Percentiles rank a stretch among this genome's conserved stretches.
phyloP scores from a whole-genome alignment of 495 filamentous ascomycete species.

The Pseudoneurospora amorphoporcata region DNA sequence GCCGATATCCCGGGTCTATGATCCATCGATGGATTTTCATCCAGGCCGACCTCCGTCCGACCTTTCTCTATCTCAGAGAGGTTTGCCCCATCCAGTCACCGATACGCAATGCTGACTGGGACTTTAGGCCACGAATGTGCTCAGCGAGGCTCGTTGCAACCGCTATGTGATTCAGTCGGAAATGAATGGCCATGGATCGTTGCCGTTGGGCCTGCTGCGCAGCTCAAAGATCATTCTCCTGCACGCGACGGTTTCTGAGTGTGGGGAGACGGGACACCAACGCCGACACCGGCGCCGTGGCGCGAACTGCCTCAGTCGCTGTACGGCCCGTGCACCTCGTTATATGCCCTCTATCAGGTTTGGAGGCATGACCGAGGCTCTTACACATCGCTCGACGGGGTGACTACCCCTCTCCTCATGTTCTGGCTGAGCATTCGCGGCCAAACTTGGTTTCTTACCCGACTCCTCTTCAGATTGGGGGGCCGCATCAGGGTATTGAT shows the following conservation, averaged over 20 bases:
- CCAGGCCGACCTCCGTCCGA: neutral
- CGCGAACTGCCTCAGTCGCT: neutral
- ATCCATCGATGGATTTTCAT: neutral
- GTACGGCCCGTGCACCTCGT: neutral
- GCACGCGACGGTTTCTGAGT: neutral
- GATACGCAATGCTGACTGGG: neutral
- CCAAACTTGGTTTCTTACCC: neutral
- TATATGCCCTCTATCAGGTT: neutral
- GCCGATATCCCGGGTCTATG: neutral
- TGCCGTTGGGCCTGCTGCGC: neutral
- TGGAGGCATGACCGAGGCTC: neutral
- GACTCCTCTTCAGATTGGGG: neutral
- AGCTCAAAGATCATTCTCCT: neutral
- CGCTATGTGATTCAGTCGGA: neutral
- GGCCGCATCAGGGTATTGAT: neutral
- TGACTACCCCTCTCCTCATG: neutral
- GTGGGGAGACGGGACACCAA: neutral
- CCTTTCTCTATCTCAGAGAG: neutral
- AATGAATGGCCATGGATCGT: neutral
- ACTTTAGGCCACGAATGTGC: neutral
- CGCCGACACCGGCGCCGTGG: neutral
- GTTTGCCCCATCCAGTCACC: neutral
- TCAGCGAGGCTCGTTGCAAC: neutral
- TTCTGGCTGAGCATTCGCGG: neutral
- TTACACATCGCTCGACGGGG: neutral